Evolutionary conservation across 140 eudicot species (phyloP).

Genomic region (Cichorium intybus): DNA sequence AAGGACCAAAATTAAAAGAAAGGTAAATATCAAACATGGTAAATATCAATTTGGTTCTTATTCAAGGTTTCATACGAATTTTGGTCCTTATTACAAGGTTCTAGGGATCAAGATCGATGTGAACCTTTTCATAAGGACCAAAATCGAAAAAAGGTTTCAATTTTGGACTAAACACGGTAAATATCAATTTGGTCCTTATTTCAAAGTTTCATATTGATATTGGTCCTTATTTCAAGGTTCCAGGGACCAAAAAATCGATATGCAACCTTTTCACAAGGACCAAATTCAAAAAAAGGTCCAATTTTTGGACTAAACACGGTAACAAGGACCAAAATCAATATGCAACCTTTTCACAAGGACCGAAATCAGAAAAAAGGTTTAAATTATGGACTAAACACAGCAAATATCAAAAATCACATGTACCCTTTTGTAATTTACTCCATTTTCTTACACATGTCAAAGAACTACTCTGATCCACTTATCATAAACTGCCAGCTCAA

Average conservation of each 20-base stretch:
- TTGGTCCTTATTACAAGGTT: neutral
- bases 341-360: neutral
- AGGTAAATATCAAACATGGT: neutral
- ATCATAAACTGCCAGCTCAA: slow-evolving; percentile 59
- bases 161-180: neutral
- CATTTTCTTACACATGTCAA: neutral
- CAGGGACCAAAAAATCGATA: neutral
- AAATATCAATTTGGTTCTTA: neutral
- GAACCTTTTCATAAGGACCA: neutral
- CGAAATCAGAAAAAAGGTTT: no score
- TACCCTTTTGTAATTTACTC: neutral
- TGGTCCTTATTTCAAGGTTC: neutral
- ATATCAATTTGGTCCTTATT: neutral
- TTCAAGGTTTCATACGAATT: neutral
- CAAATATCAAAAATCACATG: neutral
- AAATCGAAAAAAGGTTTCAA: neutral
- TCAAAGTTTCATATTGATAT: neutral
- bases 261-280: neutral
- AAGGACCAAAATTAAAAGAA: neutral
- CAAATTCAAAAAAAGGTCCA: no score
- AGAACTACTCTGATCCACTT: slow-evolving; percentile 26
- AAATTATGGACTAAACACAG: neutral
- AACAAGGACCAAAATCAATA: neutral
- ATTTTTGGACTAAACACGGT: neutral
- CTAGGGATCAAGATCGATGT: neutral